Conservation (phyloP, 176 grass and related monocot species). For the Avena insularis region DNA sequence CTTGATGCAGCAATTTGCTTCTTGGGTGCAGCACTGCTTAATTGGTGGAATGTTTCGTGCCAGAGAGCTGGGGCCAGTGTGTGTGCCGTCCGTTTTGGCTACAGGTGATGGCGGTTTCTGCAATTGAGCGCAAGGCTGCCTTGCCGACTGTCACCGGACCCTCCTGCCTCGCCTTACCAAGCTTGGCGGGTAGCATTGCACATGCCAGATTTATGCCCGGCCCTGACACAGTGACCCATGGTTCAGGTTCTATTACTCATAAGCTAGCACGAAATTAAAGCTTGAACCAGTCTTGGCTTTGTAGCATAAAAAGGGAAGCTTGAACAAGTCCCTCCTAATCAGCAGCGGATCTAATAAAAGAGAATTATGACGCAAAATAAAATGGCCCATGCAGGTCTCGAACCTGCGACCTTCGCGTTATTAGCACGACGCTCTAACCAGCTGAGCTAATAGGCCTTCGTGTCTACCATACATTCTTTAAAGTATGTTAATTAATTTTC, state of each 20-base stretch:
- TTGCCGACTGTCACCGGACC: neutral
- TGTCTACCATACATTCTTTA: no score
- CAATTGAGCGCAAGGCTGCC: neutral
- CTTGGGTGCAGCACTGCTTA: neutral
- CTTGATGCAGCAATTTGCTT: neutral
- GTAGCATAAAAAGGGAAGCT: no score
- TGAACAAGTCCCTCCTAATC: no score
- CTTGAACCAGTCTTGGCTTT: neutral
- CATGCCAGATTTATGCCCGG: neutral
- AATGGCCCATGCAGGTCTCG: conserved; percentile 53
- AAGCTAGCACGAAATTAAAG: neutral
- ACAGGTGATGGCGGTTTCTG: conserved; percentile 5
- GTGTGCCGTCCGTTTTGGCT: conserved; percentile 16
- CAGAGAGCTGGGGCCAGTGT: neutral
- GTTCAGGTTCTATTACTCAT: neutral
- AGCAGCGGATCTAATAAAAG: no score
- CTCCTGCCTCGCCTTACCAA: neutral
- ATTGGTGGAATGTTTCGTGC: conserved; percentile 5
- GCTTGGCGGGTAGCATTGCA: neutral
- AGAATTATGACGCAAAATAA: no score
- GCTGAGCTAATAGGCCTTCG: conserved; percentile 81
- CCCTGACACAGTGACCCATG: neutral
- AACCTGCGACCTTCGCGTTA: conserved; percentile 98
- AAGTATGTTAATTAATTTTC: no score
- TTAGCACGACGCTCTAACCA: conserved; percentile 99